Evolutionary conservation across 257 asterid genomes (phyloP).

Genomic region (Schizonepeta tenuifolia): DNA sequence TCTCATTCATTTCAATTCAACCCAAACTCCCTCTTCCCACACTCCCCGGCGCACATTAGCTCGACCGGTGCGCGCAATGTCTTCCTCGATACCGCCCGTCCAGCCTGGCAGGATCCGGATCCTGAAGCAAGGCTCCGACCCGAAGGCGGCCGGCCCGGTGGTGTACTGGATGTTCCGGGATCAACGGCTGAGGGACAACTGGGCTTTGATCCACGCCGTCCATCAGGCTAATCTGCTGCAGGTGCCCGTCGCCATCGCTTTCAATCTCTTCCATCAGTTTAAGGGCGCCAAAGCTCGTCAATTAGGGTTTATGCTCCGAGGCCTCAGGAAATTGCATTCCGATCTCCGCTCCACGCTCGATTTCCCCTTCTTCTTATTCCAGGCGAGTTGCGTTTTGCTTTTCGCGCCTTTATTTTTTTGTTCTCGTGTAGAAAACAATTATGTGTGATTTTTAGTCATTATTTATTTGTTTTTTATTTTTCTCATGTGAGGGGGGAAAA

Average conservation of each 20-base stretch:
- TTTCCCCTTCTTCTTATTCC: constrained; percentile 81
- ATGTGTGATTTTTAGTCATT: not conserved
- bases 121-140: constrained; percentile 49
- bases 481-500: not conserved
- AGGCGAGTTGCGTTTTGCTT: constrained; percentile 40
- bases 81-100: constrained; percentile 51
- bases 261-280: constrained; percentile 79
- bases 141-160: constrained; percentile 67
- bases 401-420: not conserved
- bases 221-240: constrained; percentile 70
- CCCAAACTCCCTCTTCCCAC: constrained; percentile 5
- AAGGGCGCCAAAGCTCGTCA: constrained; percentile 98
- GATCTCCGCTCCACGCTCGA: constrained; percentile 50
- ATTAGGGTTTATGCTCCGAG: constrained; percentile 91
- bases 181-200: constrained; percentile 88
- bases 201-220: constrained; percentile 98
- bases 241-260: constrained; percentile 83
- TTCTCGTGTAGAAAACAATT: not conserved
- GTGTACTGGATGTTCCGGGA: constrained; percentile 99
- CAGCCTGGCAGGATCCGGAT: constrained; percentile 78
- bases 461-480: not conserved
- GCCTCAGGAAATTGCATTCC: constrained; percentile 59
- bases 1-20: not conserved
- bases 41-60: constrained; percentile 35
- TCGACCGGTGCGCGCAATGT: constrained; percentile 36